Percentiles rank a stretch among this genome's conserved stretches.
Evolutionary conservation across 176 grass and related monocot genomes (phyloP).

Genomic region (Hordeum vulgare): MorexV3_pseudomolecules_assembly NC_058518.1:77796669-77797168

Average conservation of each 20-base stretch:
- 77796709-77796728: background rate
- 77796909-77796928: constrained; percentile 31
- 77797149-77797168: background rate
- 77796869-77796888: constrained; percentile 38
- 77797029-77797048: background rate
- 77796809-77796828: background rate
- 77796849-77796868: constrained; percentile 38
- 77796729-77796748: no score
- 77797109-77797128: constrained; percentile 10
- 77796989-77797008: constrained; percentile 30
- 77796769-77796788: background rate
- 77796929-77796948: constrained; percentile 15
- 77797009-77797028: constrained; percentile 13
- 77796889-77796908: constrained; percentile 53
- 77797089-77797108: background rate
- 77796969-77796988: constrained; percentile 43
- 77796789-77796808: background rate
- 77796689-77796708: background rate
- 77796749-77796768: no score
- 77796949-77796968: constrained; percentile 37
- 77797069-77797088: background rate
- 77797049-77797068: background rate
- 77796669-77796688: no score
- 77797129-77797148: constrained; percentile 25
- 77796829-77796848: constrained; percentile 39